Evolutionary conservation across 2,329 filamentous ascomycete species (phyloP), one percentile per base, ranked within the genome.

Genomic region (Pestalotiopsis fici): DNA sequence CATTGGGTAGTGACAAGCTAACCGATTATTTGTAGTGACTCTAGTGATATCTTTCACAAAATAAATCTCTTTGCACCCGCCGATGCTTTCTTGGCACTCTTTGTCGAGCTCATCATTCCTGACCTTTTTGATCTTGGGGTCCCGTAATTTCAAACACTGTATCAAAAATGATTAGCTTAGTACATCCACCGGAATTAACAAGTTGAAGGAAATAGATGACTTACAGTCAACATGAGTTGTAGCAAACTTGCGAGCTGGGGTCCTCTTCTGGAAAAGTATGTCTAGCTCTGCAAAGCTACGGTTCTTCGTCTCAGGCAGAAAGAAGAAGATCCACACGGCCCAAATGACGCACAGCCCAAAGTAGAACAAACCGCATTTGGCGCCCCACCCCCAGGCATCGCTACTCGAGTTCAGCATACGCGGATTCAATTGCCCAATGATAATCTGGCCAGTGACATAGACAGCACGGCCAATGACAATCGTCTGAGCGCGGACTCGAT

Each of bases 261-360:
- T 72, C 67, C 73, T 76, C 61, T 71, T 75, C 65, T 83, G 78
- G 72, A 86, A 86, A 67, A 86, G 71, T n/a, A 79, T 74, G 68
- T 86, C 83, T 23, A 86, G 79, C 73, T 86, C 83, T 66, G 82
- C 82, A 62, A 84, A 80, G 1, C 78, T 81, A 60, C 81, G 78
- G 13, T 82, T 80, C 57, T 78, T 80, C 0, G 83, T 83, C 75
- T 86, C 83, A 57, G 82, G 81, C 5, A 83, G 74, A 68, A 77
- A 82, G 73, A 82, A 82, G 69, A 75, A 82, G 15, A 82, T 81
- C 75, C 83, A 86, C 0, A 77, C 69, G 2, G 80, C 73, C 68
- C 82, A 82, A 11, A 80, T 60, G 21, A 81, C 74, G 69, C 83
- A 82, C n/a, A 83, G 74, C 3, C 75, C 75, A 3, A 75, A 76